Evolutionary conservation across 139 green algal genomes (phyloP).

Genomic region (Tetradesmus obliquus): DNA sequence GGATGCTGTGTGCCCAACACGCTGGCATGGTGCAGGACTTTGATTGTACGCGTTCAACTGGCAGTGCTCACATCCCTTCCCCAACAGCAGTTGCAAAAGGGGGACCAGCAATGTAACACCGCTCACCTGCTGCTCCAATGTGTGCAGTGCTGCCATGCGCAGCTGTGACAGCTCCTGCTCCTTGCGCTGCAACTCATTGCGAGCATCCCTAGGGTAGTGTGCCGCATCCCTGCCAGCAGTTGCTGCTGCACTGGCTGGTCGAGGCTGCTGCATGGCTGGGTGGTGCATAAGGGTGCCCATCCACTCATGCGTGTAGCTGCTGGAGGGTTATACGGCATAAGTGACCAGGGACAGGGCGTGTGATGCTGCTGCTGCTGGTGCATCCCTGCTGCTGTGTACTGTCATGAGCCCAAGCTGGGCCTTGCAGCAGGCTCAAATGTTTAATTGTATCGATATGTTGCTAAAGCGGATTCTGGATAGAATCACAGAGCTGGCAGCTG

Average conservation of each 20-base stretch:
- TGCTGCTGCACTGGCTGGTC: constrained; percentile 16
- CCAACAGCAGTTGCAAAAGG: background rate
- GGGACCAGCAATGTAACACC: background rate
- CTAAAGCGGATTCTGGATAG: no score
- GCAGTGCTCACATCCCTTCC: no score
- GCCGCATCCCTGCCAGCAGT: background rate
- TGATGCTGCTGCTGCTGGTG: background rate
- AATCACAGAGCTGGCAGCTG: background rate
- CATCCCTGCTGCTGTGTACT: background rate
- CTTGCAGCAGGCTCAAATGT: background rate
- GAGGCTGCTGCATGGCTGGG: constrained; percentile 39
- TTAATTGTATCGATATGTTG: background rate
- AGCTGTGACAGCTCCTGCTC: constrained; percentile 59
- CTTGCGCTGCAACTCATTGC: constrained; percentile 45
- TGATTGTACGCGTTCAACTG: no score
- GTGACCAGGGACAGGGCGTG: background rate
- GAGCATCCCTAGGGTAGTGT: constrained; percentile 16
- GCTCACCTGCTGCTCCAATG: constrained; percentile 56
- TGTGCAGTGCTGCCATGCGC: constrained; percentile 40
- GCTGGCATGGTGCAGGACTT: no score
- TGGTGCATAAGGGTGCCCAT: background rate
- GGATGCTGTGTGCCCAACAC: no score
- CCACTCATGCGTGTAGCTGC: background rate
- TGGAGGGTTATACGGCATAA: background rate
- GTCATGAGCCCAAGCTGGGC: background rate